A percentile compares a stretch with the other conserved stretches of the same genome.
These are phyloP conservation scores for Pleurotus pulmonarius DNA, from an alignment of 768 basidiomycete genomes.

Conservation along the genomic window DNA sequence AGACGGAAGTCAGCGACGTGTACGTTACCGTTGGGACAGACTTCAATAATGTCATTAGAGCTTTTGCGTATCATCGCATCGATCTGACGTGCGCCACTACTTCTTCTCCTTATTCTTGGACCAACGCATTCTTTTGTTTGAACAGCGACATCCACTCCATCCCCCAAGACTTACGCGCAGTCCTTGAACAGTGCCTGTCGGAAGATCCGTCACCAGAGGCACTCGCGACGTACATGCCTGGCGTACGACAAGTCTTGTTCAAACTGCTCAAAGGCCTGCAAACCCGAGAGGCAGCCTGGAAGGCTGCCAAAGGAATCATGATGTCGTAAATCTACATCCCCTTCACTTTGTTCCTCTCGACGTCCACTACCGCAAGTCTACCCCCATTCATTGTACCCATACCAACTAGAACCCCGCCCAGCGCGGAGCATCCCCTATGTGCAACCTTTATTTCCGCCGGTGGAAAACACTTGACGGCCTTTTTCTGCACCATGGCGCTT, in stretches of 20 bases:
- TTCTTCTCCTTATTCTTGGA: neutral
- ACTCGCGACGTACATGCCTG: constrained; percentile 75
- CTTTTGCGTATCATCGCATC: constrained; percentile 73
- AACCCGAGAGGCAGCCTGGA: constrained; percentile 59
- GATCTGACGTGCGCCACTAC: constrained; percentile 61
- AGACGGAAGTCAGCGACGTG: constrained; percentile 79
- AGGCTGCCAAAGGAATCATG: constrained; percentile 15
- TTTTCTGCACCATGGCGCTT: too few relatives aligned
- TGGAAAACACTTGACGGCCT: too few relatives aligned
- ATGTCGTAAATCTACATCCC: neutral
- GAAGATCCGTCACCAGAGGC: constrained; percentile 77
- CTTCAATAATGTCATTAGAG: constrained; percentile 75
- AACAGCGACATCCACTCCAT: constrained; percentile 61
- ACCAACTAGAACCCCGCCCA: too few relatives aligned
- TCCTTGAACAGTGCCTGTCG: constrained; percentile 61
- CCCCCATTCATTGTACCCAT: too few relatives aligned
- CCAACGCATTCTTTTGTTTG: neutral
- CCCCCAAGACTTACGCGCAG: constrained; percentile 57
- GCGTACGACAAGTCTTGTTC: constrained; percentile 78
- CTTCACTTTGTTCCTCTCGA: neutral
- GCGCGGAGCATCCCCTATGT: too few relatives aligned
- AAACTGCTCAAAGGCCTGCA: constrained; percentile 82
- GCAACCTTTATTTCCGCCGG: too few relatives aligned
- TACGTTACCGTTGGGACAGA: constrained; percentile 89
- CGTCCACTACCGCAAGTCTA: too few relatives aligned